phyloP scores from a whole-genome alignment of 106 monocot species.

The Apostasia ramifera region DNA sequence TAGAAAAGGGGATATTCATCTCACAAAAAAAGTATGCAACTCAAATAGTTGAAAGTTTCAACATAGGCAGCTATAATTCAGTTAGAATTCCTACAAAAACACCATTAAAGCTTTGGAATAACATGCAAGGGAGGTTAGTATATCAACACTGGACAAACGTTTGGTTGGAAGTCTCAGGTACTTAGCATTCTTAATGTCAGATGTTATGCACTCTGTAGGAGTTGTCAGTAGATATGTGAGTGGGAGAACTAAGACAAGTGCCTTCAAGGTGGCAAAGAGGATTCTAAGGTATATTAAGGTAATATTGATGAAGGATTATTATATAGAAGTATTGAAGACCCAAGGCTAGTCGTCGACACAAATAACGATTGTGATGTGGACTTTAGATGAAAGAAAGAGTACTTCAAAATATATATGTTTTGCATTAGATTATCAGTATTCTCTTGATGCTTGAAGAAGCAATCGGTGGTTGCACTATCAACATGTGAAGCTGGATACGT shows the following conservation, averaged over 20 bases:
- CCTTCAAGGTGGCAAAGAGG: background rate
- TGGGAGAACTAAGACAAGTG: background rate
- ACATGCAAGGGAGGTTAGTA: background rate
- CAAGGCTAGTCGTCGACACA: background rate
- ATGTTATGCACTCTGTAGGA: slow-evolving; percentile 1
- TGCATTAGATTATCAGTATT: background rate
- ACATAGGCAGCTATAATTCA: background rate
- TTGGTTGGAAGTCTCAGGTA: slow-evolving; percentile 3
- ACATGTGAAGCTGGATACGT: background rate
- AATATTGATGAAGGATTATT: background rate
- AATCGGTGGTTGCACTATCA: background rate
- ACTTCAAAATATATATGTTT: background rate
- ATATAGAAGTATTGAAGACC: background rate
- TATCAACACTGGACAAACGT: background rate
- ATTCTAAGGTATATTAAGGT: background rate
- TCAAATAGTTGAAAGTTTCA: background rate
- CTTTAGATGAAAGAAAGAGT: background rate
- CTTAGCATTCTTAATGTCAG: background rate
- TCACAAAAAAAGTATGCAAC: slow-evolving; percentile 8
- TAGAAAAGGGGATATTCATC: background rate
- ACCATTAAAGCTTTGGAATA: background rate
- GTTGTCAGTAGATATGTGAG: background rate
- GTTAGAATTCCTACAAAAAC: slow-evolving; percentile 1
- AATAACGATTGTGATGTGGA: background rate
- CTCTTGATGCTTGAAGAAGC: background rate